Conservation (phyloP, 805 yeast species). For the Danielia oregonensis region DNA sequence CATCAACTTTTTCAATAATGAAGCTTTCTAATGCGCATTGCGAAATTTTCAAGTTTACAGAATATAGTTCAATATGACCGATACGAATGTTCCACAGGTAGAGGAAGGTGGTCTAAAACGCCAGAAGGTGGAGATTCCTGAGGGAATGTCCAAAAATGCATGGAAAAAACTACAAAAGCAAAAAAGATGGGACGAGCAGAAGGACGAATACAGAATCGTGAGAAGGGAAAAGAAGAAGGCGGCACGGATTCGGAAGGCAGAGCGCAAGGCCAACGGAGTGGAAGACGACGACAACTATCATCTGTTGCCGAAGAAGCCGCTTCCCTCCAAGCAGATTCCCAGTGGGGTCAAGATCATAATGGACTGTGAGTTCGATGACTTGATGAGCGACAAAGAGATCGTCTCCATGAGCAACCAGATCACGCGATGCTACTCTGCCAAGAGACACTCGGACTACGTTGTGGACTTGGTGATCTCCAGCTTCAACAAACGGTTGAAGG, state of each 20-base stretch:
- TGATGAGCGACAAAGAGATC: conserved; percentile 73
- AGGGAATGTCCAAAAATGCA: conserved; percentile 81
- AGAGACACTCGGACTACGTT: conserved; percentile 54
- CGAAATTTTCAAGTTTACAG: too few species aligned
- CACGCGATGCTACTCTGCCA: conserved; percentile 76
- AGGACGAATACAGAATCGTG: conserved; percentile 56
- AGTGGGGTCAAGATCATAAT: conserved; percentile 58
- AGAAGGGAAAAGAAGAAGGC: conserved; percentile 49
- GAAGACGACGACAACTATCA: conserved; percentile 19
- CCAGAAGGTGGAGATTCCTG: conserved; percentile 48
- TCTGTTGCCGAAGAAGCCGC: conserved; percentile 23
- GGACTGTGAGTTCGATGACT: conserved; percentile 88
- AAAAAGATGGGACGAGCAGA: conserved; percentile 57
- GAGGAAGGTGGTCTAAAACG: conserved; percentile 5
- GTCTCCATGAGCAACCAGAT: conserved; percentile 76
- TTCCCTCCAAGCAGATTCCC: conserved; percentile 43
- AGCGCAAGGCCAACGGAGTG: conserved; percentile 17
- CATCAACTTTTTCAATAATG: too few species aligned
- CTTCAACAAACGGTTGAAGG: conserved; percentile 60
- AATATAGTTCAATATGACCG: too few species aligned
- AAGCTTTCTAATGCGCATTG: too few species aligned
- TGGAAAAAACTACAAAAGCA: conserved; percentile 71
- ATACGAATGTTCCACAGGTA: too few species aligned
- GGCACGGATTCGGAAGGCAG: conserved; percentile 25
- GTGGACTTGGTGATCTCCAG: conserved; percentile 61